Conservation (phyloP, 2,329 filamentous ascomycete species). For the Fusarium newnesense region DNA sequence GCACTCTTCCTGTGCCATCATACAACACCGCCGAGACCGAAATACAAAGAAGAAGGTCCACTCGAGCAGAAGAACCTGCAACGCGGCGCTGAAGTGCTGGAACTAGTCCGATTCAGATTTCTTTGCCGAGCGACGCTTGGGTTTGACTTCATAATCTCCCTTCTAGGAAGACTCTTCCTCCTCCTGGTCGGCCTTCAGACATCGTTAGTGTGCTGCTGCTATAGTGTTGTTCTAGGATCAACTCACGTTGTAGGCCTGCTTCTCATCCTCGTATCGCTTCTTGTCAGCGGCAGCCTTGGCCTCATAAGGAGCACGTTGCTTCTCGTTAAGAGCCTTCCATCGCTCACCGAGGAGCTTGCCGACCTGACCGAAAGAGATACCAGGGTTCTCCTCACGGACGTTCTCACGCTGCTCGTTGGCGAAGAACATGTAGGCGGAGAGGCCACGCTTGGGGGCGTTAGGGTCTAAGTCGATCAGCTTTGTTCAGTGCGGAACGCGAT, state of each 20-base stretch:
- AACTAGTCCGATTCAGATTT: slow-evolving; percentile 20
- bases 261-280: slow-evolving; percentile 99
- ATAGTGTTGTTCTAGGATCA: slow-evolving; percentile 11
- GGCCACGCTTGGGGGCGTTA: slow-evolving; percentile 98
- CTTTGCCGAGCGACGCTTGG: slow-evolving; percentile 22
- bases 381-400: slow-evolving; percentile 97
- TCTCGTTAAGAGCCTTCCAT: slow-evolving; percentile 96
- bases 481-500: not conserved
- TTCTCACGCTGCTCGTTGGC: slow-evolving; percentile 99
- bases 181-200: slow-evolving; percentile 64
- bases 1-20: slow-evolving; percentile 54
- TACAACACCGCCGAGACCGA: slow-evolving; percentile 56
- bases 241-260: slow-evolving; percentile 89
- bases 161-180: slow-evolving; percentile 65
- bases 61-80: slow-evolving; percentile 27
- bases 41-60: slow-evolving; percentile 48
- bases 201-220: slow-evolving; percentile 43
- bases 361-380: slow-evolving; percentile 98
- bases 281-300: slow-evolving; percentile 97
- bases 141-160: slow-evolving; percentile 14
- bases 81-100: slow-evolving; percentile 13
- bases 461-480: slow-evolving; percentile 69
- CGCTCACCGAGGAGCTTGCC: slow-evolving; percentile 98
- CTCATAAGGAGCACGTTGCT: slow-evolving; percentile 94
- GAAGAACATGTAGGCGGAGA: slow-evolving; percentile 99